Base-by-base conservation (phyloP, 2,329 filamentous ascomycete genomes). In the Pyricularia sp. region DNA sequence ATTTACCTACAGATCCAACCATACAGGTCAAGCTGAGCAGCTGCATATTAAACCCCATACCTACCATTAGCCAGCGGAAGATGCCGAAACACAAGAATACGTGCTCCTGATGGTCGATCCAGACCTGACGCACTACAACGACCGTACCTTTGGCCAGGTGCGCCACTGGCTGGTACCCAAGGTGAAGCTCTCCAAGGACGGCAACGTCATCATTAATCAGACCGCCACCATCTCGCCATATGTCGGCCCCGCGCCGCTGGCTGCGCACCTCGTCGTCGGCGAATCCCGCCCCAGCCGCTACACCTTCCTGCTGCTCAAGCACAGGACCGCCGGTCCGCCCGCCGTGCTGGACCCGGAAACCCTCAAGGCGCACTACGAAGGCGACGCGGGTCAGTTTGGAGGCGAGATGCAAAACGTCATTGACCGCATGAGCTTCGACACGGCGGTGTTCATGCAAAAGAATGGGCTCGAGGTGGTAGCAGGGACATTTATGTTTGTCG, bases 111-210 rank as follows among this genome's bases (percentile, higher is more conserved):
- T 65, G 63, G 63, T 65, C 3, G 63, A 65, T 28, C 63, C 63
- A 6, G 63, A 65, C 63, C 63, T 65, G 28, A 65, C 63, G 28
- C 63, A 65, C 63, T 65, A 65, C 63, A 65, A 65, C 63, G 63
- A 65, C 63, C 63, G 63, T 28, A 65, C 26, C 23, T 26, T 30
- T n/a, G 63, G 63, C 17, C 63, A 65, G 14, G 63, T 65, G 28
- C 63, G 63, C 23, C 63, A 65, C 63, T 65, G 63, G 63, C 63
- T 65, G 28, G 63, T 65, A 12, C 23, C 63, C 28, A 65, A 65
- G 63, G 26, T 36, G 26, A 25, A 28, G 23, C 2, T 65, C 23
- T 14, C 59, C 28, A n/a, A 5, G 10, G 31, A 30, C 26, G 63
- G 63, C 28, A 28, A 30, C 23, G 26, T 65, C 7, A 6, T 4